Evolutionary conservation across 1,284 basidiomycete species (phyloP), one percentile per base, ranked within the genome.

Genomic region (Chondrostereum purpureum): DNA sequence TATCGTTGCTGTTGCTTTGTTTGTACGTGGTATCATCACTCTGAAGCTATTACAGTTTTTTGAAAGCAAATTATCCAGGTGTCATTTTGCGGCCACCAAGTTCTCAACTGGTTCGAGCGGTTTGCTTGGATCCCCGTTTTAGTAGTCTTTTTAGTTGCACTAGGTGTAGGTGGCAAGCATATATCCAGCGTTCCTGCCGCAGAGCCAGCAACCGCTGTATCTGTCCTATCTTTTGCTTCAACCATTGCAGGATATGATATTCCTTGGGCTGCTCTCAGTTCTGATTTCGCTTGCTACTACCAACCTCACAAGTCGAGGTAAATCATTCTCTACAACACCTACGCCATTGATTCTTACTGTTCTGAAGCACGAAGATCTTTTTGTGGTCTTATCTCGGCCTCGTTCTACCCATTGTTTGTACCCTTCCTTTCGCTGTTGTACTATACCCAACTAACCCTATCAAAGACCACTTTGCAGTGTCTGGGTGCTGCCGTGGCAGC

Each of bases 61-160:
- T 31, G 27, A 31, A n/a, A 8, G n/a, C n/a, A 33, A 27, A 31
- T 45, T 17, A 36, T 17, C 17, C 24, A 82, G 79, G 66, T 92
- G 14, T 88, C 85, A 5, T 92, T 93, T 60, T 86, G 80, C 58
- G 90, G 90, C 0, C 81, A 82, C 58, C 78, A 70, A 41, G 75
- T 91, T 8, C 69, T 93, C 14, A 74, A 69, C 48, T 83, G 80
- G 76, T 89, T 87, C 53, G 88, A 90, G 56, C 76, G 80, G 5
- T 55, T 85, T 3, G 69, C 84, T 3, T 92, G 88, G 83, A 67
- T 88, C 17, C 90, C 90, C 0, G 78, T 92, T 21, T 58, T 92
- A 20, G 68, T 94, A 37, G 75, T 82, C 21, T 91, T 83, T 64
- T 57, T 91, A 43, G 78, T 92, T 46, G 79, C 84, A 11, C 67